Evolutionary conservation across 495 filamentous ascomycete species (phyloP), one percentile per base, ranked within the genome.

Genomic region (Hapsidospora chrysogenum): DNA sequence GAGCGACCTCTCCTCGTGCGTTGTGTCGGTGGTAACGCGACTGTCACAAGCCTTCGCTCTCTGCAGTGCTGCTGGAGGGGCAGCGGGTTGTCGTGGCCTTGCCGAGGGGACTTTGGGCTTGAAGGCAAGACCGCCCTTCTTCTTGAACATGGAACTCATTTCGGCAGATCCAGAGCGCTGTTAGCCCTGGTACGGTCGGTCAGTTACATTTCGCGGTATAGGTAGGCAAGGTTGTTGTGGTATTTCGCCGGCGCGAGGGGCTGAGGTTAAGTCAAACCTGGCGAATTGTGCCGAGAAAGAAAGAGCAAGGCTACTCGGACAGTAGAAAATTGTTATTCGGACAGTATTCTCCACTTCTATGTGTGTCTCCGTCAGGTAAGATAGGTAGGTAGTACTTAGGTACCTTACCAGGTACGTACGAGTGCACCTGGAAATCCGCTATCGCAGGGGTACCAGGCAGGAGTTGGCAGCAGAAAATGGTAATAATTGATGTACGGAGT

Each of bases 71-170:
- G 11, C 18, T 14, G 31, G 31, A 11, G 31, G 20, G 9, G 29
- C 14, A 17, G 29, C 29, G 9, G n/a, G n/a, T 31, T 4, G 18
- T 40, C 39, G 32, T 34, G 31, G 33, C 28, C 43, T 33, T 8
- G 25, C 27, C 7, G 21, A 31, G 17, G 37, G 21, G 14, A 36
- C 31, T 25, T 46, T 50, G 9, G 41, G 39, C 36, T 50, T 48
- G 16, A 44, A 46, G 31, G 35, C 37, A 17, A 49, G 46, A 41
- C 47, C 54, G 35, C 51, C 43, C 34, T 60, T 62, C 39, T 58
- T 61, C 37, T 59, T 63, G 39, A 64, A 36, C 57, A 66, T 60
- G 33, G 47, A 56, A 53, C 47, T 54, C 45, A 56, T 58, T 17
- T 7, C 31, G 9, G 29, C 7, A 32, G 13, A 25, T 13, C 20